These are phyloP conservation scores for Xylaria sp. DNA, from an alignment of 2,329 filamentous ascomycete genomes.

Conservation along the genomic window DNA sequence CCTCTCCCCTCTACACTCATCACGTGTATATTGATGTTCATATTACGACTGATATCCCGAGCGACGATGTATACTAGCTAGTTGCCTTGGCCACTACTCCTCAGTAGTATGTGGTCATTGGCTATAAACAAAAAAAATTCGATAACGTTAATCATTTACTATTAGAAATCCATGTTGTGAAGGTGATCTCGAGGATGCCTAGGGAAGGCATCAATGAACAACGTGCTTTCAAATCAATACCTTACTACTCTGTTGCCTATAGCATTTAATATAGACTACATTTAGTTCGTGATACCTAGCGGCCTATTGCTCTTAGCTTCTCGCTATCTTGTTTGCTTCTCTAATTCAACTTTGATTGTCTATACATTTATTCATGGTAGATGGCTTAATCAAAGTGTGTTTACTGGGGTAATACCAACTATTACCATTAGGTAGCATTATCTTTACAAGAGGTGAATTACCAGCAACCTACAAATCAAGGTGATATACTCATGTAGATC, in stretches of 20 bases:
- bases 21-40: conserved; percentile 47
- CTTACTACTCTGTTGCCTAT: conserved; percentile 8
- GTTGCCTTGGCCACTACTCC: conserved; percentile 27
- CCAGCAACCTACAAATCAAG: no score
- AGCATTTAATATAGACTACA: not conserved
- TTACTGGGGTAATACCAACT: no score
- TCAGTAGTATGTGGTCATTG: conserved; percentile 15
- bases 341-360: not conserved
- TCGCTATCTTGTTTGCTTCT: not conserved
- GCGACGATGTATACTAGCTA: conserved; percentile 50
- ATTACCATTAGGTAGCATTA: no score
- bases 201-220: not conserved
- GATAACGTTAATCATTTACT: conserved; percentile 14
- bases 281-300: not conserved
- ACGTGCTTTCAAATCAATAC: not conserved
- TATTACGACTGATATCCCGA: conserved; percentile 49
- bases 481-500: not conserved
- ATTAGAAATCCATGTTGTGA: not conserved
- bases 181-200: not conserved
- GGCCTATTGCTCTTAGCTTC: not conserved
- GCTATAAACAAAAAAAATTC: conserved; percentile 21
- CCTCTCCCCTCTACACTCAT: conserved; percentile 40
- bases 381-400: no score
- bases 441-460: no score
- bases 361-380: not conserved